Conservation (phyloP, 371 early-diverging fungal genomes). For the Mucor plumbeus region DNA sequence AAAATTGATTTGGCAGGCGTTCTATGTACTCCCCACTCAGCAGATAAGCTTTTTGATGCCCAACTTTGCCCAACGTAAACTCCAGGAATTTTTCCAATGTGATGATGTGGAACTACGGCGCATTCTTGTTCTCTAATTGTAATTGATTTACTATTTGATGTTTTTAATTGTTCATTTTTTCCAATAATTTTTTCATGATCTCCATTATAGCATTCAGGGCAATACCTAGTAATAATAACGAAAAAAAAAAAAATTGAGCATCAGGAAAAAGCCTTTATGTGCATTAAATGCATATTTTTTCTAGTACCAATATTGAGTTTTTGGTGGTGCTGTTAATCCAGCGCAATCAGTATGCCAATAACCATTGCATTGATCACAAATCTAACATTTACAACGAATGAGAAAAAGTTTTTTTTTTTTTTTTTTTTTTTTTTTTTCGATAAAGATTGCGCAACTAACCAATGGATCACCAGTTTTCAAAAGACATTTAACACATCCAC, state of each 20-base stretch:
- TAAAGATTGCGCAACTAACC: conserved; percentile 22
- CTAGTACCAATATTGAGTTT: conserved; percentile 47
- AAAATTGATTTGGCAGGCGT: conserved; percentile 58
- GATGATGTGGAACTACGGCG: conserved; percentile 33
- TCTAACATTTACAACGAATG: conserved; percentile 10
- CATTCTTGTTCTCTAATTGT: conserved; percentile 40
- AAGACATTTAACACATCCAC: conserved; percentile 60
- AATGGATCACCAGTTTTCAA: conserved; percentile 60
- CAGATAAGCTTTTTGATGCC: conserved; percentile 43
- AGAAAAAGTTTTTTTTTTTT: no score
- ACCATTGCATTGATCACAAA: conserved; percentile 66
- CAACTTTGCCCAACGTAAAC: conserved; percentile 63
- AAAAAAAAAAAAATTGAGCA: background rate
- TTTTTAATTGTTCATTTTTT: conserved; percentile 38
- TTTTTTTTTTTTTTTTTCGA: no score
- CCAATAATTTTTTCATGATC: conserved; percentile 39
- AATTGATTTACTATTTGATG: background rate
- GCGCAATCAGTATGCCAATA: conserved; percentile 63
- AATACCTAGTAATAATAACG: conserved; percentile 56
- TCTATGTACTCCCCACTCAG: conserved; percentile 63
- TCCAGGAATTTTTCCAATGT: conserved; percentile 66
- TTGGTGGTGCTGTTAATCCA: conserved; percentile 42
- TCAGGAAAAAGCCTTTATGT: no score
- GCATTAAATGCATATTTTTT: no score
- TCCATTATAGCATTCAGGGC: conserved; percentile 54